These are phyloP conservation scores for Trichoderma koningiopsis DNA, from an alignment of 2,329 filamentous ascomycete species.

Conservation along the genomic window DNA sequence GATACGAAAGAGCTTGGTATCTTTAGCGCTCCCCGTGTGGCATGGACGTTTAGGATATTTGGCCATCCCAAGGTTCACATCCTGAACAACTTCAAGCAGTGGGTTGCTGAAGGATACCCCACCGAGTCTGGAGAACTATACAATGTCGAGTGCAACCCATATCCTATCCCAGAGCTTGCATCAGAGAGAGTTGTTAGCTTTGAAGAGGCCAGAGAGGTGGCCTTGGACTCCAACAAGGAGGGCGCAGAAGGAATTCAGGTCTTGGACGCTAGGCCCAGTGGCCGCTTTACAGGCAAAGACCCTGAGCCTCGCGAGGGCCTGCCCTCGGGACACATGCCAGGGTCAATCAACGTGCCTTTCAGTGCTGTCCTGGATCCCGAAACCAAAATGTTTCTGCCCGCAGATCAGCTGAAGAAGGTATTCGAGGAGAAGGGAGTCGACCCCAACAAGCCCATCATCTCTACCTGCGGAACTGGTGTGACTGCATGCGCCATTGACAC, in stretches of 20 bases:
- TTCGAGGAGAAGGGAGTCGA: constrained; percentile 82
- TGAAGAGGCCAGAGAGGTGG: constrained; percentile 79
- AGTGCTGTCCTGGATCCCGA: constrained; percentile 76
- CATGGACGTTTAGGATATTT: constrained; percentile 89
- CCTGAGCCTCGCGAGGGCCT: constrained; percentile 86
- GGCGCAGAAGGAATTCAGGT: constrained; percentile 83
- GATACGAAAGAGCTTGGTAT: constrained; percentile 90
- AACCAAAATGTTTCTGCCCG: constrained; percentile 77
- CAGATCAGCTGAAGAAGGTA: constrained; percentile 70
- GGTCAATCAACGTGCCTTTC: constrained; percentile 81
- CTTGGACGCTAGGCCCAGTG: constrained; percentile 79
- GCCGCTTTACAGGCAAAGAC: constrained; percentile 78
- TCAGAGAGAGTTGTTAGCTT: constrained; percentile 72
- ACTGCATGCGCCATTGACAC: constrained; percentile 91
- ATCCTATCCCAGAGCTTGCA: constrained; percentile 64
- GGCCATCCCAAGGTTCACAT: constrained; percentile 87
- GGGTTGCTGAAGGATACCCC: constrained; percentile 81
- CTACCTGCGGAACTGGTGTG: constrained; percentile 89
- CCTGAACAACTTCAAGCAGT: constrained; percentile 94
- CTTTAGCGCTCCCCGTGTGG: constrained; percentile 90
- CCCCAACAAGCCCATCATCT: constrained; percentile 77
- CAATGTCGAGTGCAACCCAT: constrained; percentile 65
- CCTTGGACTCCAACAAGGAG: constrained; percentile 76
- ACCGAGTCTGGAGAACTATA: constrained; percentile 78
- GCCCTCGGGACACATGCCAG: constrained; percentile 88